Evolutionary conservation across 148 eudicot species (phyloP).

Genomic region (Dianthus caryophyllus): DNA sequence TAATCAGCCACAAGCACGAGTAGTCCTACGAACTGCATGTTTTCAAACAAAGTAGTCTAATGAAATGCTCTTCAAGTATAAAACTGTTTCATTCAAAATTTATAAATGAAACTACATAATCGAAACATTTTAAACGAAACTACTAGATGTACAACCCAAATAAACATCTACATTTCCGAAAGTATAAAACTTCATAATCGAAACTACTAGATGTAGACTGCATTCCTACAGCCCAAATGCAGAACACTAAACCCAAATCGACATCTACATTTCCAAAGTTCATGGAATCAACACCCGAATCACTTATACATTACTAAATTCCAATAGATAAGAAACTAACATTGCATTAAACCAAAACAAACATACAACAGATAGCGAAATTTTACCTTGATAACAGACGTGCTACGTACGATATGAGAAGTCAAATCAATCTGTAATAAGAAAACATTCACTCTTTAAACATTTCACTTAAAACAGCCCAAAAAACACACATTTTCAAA

Average conservation of each 20-base stretch:
- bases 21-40: no score
- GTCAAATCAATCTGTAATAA: constrained; percentile 79
- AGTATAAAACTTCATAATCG: background rate
- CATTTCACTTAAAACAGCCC: background rate
- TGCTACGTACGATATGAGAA: constrained; percentile 68
- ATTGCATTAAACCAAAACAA: background rate
- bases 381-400: constrained; percentile 57
- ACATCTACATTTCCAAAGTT: background rate
- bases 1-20: no score
- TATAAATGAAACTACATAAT: no score
- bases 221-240: background rate
- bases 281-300: background rate
- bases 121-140: no score
- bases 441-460: constrained; percentile 13
- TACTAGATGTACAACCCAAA: no score
- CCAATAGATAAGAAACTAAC: background rate
- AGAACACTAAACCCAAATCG: background rate
- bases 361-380: background rate
- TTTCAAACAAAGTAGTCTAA: no score
- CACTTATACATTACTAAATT: background rate
- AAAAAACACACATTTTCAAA: background rate
- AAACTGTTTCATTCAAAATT: no score
- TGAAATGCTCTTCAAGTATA: no score
- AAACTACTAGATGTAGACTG: background rate
- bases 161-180: no score